phyloP scores from a whole-genome alignment of 2,329 filamentous ascomycete genomes.

The Trichoderma semiorbis region DNA sequence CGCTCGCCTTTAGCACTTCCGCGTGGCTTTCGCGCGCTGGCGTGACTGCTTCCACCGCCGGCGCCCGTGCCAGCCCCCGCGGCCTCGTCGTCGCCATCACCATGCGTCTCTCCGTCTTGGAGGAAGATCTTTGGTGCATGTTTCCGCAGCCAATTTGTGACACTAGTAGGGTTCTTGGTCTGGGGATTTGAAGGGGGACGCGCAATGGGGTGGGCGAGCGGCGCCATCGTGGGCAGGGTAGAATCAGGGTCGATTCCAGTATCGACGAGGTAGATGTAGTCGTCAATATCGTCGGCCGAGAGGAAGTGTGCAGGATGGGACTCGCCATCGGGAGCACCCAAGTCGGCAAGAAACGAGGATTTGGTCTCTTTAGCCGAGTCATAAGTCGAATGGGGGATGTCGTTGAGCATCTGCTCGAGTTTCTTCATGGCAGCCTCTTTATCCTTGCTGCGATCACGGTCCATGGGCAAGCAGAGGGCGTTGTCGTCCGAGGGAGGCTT shows the following conservation, averaged over 20 bases:
- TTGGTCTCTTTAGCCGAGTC: slow-evolving; percentile 59
- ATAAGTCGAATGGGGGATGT: slow-evolving; percentile 51
- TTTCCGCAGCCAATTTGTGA: slow-evolving; percentile 92
- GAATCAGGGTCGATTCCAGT: slow-evolving; percentile 41
- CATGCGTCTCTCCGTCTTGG: slow-evolving; percentile 58
- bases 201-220: slow-evolving; percentile 40
- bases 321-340: slow-evolving; percentile 49
- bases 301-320: slow-evolving; percentile 63
- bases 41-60: slow-evolving; percentile 20
- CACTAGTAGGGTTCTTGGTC: slow-evolving; percentile 75
- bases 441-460: slow-evolving; percentile 36
- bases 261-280: slow-evolving; percentile 68
- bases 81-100: slow-evolving; percentile 39
- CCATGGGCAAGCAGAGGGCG: slow-evolving; percentile 31
- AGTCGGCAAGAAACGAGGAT: slow-evolving; percentile 52
- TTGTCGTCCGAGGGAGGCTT: slow-evolving; percentile 42
- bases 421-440: slow-evolving; percentile 45
- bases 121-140: slow-evolving; percentile 82
- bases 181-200: slow-evolving; percentile 39
- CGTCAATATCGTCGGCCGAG: slow-evolving; percentile 66
- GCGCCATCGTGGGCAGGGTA: slow-evolving; percentile 50
- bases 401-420: slow-evolving; percentile 47
- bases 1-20: slow-evolving; percentile 31
- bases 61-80: slow-evolving; percentile 17
- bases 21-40: slow-evolving; percentile 36